phyloP scores from a whole-genome alignment of 495 filamentous ascomycete genomes.

The Wilcoxina mikolae region DNA sequence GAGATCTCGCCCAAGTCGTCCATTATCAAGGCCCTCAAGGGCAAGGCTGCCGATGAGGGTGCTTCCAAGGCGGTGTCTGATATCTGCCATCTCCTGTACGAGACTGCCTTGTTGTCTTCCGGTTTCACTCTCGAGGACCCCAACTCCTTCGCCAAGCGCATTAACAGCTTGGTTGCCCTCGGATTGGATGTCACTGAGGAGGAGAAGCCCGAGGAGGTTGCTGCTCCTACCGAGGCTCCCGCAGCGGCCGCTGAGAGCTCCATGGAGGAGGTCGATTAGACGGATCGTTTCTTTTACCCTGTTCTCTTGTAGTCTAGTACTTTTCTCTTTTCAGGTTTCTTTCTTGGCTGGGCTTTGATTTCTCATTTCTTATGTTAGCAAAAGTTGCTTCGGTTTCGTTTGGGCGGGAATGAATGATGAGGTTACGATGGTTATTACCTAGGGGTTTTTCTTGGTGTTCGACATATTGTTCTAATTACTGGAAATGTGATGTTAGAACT shows the following conservation, averaged over 20 bases:
- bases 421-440: neutral
- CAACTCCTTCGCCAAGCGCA: conserved; percentile 90
- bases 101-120: conserved; percentile 94
- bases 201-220: conserved; percentile 45
- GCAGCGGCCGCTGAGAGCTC: conserved; percentile 42
- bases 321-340: conserved; percentile 1
- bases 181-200: conserved; percentile 92
- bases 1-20: conserved; percentile 97
- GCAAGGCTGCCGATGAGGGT: conserved; percentile 92
- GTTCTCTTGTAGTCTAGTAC: conserved; percentile 6
- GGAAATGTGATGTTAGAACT: no score
- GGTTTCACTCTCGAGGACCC: conserved; percentile 99
- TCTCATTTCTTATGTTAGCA: conserved; percentile 1
- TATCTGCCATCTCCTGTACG: conserved; percentile 92
- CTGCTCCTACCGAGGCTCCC: conserved; percentile 39
- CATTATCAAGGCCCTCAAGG: conserved; percentile 97
- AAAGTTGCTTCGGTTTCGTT: conserved; percentile 1
- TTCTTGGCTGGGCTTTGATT: conserved; percentile 2
- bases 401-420: neutral
- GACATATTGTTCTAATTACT: no score
- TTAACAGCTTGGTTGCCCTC: conserved; percentile 94
- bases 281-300: neutral
- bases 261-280: conserved; percentile 57
- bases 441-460: no score
- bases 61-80: conserved; percentile 97